phyloP scores from a whole-genome alignment of 2,329 filamentous ascomycete genomes.

The Trichoderma harzianum region DNA sequence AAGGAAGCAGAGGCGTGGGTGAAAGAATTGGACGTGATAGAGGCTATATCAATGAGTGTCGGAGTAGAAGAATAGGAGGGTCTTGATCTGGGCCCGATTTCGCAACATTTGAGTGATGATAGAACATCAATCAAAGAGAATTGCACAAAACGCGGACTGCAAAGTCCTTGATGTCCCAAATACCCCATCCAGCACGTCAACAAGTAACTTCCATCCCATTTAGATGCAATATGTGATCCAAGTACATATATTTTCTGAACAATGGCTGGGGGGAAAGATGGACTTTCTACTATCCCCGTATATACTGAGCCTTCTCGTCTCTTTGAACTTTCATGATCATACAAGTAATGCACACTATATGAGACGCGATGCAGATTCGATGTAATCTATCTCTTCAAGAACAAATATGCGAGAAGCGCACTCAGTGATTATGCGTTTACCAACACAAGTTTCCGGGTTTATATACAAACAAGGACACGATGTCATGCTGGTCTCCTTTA shows the following conservation, averaged over 20 bases:
- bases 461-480: background rate
- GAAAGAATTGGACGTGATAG: background rate
- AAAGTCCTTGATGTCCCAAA: background rate
- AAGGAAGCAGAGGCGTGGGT: background rate
- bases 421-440: background rate
- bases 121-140: background rate
- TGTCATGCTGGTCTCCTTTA: background rate
- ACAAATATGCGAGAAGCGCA: background rate
- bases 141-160: background rate
- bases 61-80: background rate
- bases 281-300: background rate
- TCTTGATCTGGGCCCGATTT: background rate
- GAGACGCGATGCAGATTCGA: background rate
- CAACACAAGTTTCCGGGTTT: conserved; percentile 1
- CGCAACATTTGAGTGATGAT: background rate
- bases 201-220: background rate
- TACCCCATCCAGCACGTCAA: background rate
- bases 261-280: background rate
- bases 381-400: background rate
- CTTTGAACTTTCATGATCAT: background rate
- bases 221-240: background rate
- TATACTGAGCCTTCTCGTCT: background rate
- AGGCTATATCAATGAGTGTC: background rate
- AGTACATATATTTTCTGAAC: background rate
- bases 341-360: background rate